These are phyloP conservation scores for Blastocystis sp. DNA, from an alignment of 352 stramenopile genomes.

Conservation along the genomic window DNA sequence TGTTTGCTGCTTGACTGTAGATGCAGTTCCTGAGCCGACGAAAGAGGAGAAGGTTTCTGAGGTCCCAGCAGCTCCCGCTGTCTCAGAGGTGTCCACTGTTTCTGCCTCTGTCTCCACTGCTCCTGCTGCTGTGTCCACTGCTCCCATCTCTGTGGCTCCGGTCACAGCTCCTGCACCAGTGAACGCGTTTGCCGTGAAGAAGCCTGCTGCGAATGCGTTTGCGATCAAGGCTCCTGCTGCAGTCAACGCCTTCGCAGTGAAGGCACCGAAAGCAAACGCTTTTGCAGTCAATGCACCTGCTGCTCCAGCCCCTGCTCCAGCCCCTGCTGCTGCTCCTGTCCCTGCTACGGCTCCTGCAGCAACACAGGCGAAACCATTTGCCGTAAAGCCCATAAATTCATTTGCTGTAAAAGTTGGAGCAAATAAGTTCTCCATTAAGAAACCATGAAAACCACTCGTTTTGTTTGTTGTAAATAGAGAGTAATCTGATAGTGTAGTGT, in stretches of 20 bases:
- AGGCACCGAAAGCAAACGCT: not conserved
- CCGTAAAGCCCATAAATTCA: not conserved
- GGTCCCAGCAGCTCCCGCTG: not conserved
- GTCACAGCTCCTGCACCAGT: not conserved
- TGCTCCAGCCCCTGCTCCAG: not conserved
- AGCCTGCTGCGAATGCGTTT: not conserved
- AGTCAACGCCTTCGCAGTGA: not conserved
- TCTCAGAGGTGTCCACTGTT: not conserved
- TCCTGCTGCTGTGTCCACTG: not conserved
- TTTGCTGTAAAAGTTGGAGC: conserved; percentile 33
- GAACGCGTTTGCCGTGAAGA: conserved; percentile 5
- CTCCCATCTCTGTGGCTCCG: not conserved
- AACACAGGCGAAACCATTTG: not conserved
- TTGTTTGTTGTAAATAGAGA: conserved; percentile 35
- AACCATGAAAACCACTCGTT: not conserved
- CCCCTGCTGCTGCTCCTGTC: not conserved
- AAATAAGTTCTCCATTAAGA: conserved; percentile 22
- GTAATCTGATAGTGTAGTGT: not conserved
- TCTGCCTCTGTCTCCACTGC: not conserved
- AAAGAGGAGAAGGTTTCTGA: not conserved
- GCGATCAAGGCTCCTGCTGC: not conserved
- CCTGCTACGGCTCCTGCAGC: not conserved
- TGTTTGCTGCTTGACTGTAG: not conserved
- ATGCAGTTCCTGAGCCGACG: not conserved
- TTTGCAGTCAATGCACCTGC: not conserved